These are phyloP conservation scores for Stachybotrys elegans DNA, from an alignment of 2,329 filamentous ascomycete species.

Conservation along the genomic window DNA sequence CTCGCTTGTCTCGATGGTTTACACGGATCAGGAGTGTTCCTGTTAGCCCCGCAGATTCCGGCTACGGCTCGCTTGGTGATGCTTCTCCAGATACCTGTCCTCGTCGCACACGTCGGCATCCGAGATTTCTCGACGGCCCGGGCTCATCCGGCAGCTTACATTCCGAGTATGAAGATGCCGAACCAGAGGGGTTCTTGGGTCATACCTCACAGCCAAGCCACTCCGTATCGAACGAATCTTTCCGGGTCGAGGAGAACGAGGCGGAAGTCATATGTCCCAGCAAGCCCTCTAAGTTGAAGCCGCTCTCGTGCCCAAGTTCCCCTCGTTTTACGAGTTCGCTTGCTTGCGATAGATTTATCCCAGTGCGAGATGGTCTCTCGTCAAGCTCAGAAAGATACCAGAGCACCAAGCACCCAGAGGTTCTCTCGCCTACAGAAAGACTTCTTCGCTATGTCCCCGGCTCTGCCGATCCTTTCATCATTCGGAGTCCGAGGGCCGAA, in stretches of 20 bases:
- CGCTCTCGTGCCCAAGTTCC: no score
- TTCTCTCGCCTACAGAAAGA: constrained; percentile 39
- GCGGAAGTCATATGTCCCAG: no score
- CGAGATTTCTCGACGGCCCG: constrained; percentile 14
- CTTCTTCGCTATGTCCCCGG: constrained; percentile 36
- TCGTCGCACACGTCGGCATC: constrained; percentile 3
- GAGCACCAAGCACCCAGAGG: constrained; percentile 35
- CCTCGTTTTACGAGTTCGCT: constrained; percentile 9
- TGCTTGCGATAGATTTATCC: constrained; percentile 46
- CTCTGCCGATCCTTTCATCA: constrained; percentile 36
- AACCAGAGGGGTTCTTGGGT: no score
- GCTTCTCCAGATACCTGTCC: constrained; percentile 8
- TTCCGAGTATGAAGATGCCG: neutral
- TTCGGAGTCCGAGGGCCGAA: constrained; percentile 22
- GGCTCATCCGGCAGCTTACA: neutral
- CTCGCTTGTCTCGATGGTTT: constrained; percentile 3
- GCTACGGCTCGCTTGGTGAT: constrained; percentile 21
- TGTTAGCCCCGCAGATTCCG: constrained; percentile 20
- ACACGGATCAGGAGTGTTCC: constrained; percentile 3
- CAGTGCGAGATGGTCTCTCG: constrained; percentile 30
- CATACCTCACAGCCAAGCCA: no score
- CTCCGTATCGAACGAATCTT: no score
- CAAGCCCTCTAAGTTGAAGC: no score
- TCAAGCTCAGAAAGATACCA: constrained; percentile 39
- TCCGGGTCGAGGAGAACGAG: no score